These are phyloP conservation scores for Tirmania nivea DNA, from an alignment of 495 filamentous ascomycete species.

Conservation along the genomic window DNA sequence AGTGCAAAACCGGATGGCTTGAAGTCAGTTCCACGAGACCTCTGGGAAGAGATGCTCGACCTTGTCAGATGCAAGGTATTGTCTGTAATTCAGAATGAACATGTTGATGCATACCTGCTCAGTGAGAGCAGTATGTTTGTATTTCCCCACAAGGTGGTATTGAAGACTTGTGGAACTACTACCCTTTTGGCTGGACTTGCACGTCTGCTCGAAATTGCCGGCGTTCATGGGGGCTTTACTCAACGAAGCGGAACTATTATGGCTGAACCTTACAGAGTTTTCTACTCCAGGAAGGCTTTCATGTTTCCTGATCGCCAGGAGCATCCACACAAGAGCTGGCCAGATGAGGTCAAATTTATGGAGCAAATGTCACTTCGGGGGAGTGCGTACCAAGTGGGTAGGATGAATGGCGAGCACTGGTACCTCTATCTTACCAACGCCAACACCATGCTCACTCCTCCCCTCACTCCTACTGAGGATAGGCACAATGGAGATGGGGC, in stretches of 20 bases:
- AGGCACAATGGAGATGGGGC: conserved; percentile 17
- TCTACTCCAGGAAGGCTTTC: conserved; percentile 98
- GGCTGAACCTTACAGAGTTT: conserved; percentile 81
- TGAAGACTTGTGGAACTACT: conserved; percentile 98
- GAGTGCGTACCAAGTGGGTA: conserved; percentile 98
- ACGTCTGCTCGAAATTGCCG: conserved; percentile 76
- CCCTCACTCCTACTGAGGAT: conserved; percentile 44
- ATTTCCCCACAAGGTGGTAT: conserved; percentile 93
- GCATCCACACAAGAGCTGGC: conserved; percentile 92
- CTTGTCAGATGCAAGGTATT: conserved; percentile 96
- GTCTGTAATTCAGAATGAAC: conserved; percentile 80
- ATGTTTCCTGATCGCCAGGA: conserved; percentile 86
- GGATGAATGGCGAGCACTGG: conserved; percentile 99
- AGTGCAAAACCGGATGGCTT: conserved; percentile 51
- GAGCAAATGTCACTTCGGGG: conserved; percentile 78
- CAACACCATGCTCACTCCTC: conserved; percentile 58
- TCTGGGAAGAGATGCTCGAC: conserved; percentile 94
- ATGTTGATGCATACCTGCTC: conserved; percentile 90
- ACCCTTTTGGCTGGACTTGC: conserved; percentile 76
- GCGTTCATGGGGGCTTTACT: conserved; percentile 68
- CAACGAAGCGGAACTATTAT: conserved; percentile 38
- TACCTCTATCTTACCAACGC: conserved; percentile 92
- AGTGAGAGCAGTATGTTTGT: conserved; percentile 99
- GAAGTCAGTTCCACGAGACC: conserved; percentile 62
- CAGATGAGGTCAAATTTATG: conserved; percentile 76